Evolutionary conservation across 768 basidiomycete genomes (phyloP).

Genomic region (Hygrophorus russula): DNA sequence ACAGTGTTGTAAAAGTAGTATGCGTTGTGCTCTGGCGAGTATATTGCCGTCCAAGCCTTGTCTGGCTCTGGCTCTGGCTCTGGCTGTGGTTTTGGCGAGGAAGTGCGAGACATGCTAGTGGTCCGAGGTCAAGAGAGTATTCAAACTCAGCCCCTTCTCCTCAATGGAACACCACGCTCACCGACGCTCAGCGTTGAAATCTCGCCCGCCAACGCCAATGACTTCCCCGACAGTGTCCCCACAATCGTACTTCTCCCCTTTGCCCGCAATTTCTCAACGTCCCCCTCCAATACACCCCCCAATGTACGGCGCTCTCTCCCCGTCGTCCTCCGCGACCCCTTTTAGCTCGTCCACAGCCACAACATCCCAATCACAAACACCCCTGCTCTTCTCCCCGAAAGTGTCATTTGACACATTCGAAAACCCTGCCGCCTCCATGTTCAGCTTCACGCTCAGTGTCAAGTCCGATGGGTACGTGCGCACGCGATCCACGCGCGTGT

Average conservation of each 20-base stretch:
- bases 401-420: constrained; percentile 87
- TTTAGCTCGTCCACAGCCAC: neutral
- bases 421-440: constrained; percentile 72
- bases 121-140: neutral
- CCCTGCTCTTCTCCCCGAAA: constrained; percentile 43
- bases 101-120: neutral
- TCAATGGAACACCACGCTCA: neutral
- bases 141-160: neutral
- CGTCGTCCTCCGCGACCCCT: neutral
- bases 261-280: no score
- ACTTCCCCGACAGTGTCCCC: no score
- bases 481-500: constrained; percentile 71
- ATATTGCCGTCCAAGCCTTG: constrained; percentile 68
- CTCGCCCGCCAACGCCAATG: no score
- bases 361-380: constrained; percentile 9
- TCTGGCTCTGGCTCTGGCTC: neutral
- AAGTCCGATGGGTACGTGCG: constrained; percentile 76
- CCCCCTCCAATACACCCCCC: no score
- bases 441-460: constrained; percentile 77
- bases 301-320: no score
- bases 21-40: constrained; percentile 61
- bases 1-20: constrained; percentile 78
- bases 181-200: no score
- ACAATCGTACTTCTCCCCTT: no score
- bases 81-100: neutral